Evolutionary conservation across 352 stramenopile genomes (phyloP).

Genomic region (Phytophthora brassicae): DNA sequence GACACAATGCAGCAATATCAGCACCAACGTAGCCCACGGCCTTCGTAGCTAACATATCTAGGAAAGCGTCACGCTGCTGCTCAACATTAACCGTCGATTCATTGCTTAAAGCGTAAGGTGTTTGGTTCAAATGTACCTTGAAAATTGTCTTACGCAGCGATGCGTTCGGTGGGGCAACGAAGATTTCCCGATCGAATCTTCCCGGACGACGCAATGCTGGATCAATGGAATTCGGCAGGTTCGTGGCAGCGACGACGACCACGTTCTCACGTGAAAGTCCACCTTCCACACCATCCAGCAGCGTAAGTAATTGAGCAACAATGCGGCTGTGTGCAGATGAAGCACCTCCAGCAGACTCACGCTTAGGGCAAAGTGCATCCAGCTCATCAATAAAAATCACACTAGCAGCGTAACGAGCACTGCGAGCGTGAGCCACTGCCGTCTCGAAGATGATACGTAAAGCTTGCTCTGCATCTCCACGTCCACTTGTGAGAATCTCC

Average conservation of each 20-base stretch:
- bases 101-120: slow-evolving; percentile 39
- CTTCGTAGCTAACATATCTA: slow-evolving; percentile 44
- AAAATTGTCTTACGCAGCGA: slow-evolving; percentile 65
- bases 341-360: slow-evolving; percentile 52
- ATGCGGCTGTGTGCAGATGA: slow-evolving; percentile 69
- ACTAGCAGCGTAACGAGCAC: slow-evolving; percentile 35
- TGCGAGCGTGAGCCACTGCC: slow-evolving; percentile 34
- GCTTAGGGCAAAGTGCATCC: slow-evolving; percentile 94
- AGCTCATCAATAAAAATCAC: slow-evolving; percentile 97
- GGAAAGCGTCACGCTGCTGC: slow-evolving; percentile 30
- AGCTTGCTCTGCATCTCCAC: slow-evolving; percentile 69
- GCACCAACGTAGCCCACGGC: slow-evolving; percentile 80
- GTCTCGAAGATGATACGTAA: slow-evolving; percentile 62
- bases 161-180: slow-evolving; percentile 48
- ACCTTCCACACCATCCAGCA: slow-evolving; percentile 92
- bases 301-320: slow-evolving; percentile 94
- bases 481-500: slow-evolving; percentile 75
- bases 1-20: slow-evolving; percentile 77
- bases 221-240: slow-evolving; percentile 93
- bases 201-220: slow-evolving; percentile 71
- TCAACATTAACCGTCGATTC: slow-evolving; percentile 10
- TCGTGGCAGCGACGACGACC: slow-evolving; percentile 94
- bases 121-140: slow-evolving; percentile 45
- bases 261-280: slow-evolving; percentile 70
- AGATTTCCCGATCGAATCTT: slow-evolving; percentile 83